Base-by-base conservation (phyloP, 306 rosid genomes). In the Calophaca sinica region DNA sequence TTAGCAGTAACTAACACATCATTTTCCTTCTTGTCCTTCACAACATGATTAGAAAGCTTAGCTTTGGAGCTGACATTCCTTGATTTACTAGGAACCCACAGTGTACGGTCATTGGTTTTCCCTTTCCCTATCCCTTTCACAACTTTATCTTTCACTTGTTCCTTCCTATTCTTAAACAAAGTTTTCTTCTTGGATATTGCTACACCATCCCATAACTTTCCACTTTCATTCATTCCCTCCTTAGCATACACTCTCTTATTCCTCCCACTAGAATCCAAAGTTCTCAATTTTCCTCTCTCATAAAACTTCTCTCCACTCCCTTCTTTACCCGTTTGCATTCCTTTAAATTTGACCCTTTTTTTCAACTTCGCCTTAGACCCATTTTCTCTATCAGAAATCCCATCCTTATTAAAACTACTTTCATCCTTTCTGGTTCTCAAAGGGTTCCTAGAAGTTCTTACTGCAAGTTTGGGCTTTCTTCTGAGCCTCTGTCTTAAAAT, bases 221-320 rank as follows among this genome's bases (percentile, higher is more conserved):
- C n/a, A n/a, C n/a, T n/a, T 70, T 64, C 71, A 42, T 64, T 68
- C 49, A 15, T 28, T 70, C 68, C 79, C 65, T 74, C 81, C 46
- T 60, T 59, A 58, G 66, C 84, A 74, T 64, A 74, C 2, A 81
- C 68, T 45, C 86, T 81, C 70, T 70, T 85, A 36, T 81, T 81
- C 71, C 80, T 81, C 74, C 70, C 73, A 81, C 1, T 2, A 62
- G 78, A 77, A 81, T 60, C 79, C 29, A 81, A 78, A 69, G 46
- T 49, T 67, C 68, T 84, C 52, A 36, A 15, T 68, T 69, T 70
- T 10, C 77, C 62, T 13, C 81, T 58, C 76, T 75, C 80, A 26
- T n/a, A 42, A 73, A 73, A 78, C 28, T 7, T 53, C 68, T 77
- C 36, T 12, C 32, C 39, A 13, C 51, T 61, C 82, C 77, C 26